Base-by-base conservation (phyloP, 2,329 filamentous ascomycete species). In the Geosmithia flava region DNA sequence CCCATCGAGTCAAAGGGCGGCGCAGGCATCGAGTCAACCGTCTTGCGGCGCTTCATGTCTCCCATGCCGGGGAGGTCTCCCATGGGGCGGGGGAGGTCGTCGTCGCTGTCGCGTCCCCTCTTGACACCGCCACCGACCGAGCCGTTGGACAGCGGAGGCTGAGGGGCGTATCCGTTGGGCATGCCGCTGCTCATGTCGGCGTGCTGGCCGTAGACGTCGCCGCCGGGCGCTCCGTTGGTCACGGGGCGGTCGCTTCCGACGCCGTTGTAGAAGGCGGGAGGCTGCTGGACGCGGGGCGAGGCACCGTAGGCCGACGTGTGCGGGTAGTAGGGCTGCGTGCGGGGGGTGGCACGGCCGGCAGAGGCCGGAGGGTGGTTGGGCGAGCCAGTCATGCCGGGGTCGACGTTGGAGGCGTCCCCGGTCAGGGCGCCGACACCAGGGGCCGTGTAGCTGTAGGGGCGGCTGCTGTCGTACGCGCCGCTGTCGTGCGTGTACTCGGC, bases 401-500 rank as follows among this genome's bases (percentile, higher is more conserved):
- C 83, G 46, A 95, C 68, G 59, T 94, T 88, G 59, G 94, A 87
- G 44, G 44, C 33, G n/a, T 95, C 87, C 48, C 75, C 80, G 42
- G 82, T 70, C 55, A 91, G 70, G 15, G 81, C 71, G 19, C 77
- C 76, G 30, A 87, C 76, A 17, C 81, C 75, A 7, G 82, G 74
- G 42, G 79, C 81, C 53, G 80, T 81, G 68, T 95, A 95, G 57
- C 80, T 85, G 67, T 95, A 95, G 39, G 72, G 74, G 50, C 88
- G 84, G 62, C 75, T 84, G 43, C 78, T 69, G 59, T 84, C 83
- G 62, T 94, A 94, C 41, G 79, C 73, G 50, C 78, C 80, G 61
- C 81, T 85, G 59, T 87, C 83, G 58, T 95, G 89, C 20, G 90
- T 89, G 67, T 95, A 96, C 66, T 95, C 89, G 27, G 81, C 72